Base-by-base conservation (phyloP, 139 green algal genomes). In the Auxenochlorella pyrenoidosa region DNA sequence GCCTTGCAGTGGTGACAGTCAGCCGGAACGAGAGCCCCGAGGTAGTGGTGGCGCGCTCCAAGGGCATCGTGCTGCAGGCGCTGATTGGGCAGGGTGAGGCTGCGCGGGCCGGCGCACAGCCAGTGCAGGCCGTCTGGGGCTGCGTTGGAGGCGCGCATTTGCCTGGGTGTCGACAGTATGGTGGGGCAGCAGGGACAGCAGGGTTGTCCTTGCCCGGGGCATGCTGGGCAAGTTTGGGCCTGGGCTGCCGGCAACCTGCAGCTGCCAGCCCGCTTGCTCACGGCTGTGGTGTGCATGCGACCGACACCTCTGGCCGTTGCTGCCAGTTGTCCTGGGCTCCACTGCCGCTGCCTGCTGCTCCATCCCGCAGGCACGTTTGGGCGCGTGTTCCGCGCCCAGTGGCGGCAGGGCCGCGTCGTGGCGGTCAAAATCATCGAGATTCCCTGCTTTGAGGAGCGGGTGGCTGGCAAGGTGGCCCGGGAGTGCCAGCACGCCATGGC, bases 21-120 rank as follows among this genome's bases (percentile, higher is more conserved):
- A 22, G 34, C 24, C 59, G 2, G 2, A 30, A 76, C 4, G 80
- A 85, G 3, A 85, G 41, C n/a, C 24, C 40, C 2, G 80, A 85
- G 40, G 40, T 60, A 30, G 80, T 30, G 28, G 80, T 63, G 28
- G 80, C 80, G 3, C 59, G 80, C 26, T 75, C 80, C 26, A 76
- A 76, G 40, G 80, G 80, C 60, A 85, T 85, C 10, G 63, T 65
- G 34, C 63, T 85, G 80, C 80, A 77, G 80, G 63, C 63, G 38
- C 63, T 85, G 21, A 85, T 85, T 40, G 80, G 80, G 1, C 30
- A 60, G 16, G 80, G 80, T 76, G 63, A 30, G 79, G 54, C 54
- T 36, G 28, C 0, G 32, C 1, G 24, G 73, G 73, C 73, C 34
- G 40, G 15, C 16, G 10, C 5, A 2, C 28, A 15, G 63, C 2